phyloP scores from a whole-genome alignment of 495 filamentous ascomycete genomes.

The Penicillium mononematosum region DNA sequence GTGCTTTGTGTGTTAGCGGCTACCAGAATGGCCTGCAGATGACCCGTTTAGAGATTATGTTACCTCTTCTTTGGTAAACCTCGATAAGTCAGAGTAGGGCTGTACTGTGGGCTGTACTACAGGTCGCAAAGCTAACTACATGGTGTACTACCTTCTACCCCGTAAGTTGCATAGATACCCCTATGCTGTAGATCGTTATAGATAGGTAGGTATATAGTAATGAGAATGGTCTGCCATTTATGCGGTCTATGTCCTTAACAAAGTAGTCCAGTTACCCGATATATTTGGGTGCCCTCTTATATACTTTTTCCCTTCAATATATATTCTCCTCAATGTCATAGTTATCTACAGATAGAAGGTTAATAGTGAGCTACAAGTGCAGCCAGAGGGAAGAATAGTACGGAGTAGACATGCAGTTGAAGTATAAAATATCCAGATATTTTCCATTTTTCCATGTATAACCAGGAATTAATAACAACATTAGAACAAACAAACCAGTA shows the following conservation, averaged over 20 bases:
- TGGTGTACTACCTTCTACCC: background rate
- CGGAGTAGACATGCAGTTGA: background rate
- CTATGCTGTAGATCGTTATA: background rate
- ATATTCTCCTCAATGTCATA: background rate
- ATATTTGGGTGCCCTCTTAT: background rate
- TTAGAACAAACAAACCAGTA: background rate
- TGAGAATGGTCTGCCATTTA: background rate
- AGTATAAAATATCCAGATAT: background rate
- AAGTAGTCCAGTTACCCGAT: background rate
- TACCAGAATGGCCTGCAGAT: background rate
- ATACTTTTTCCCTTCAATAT: too few species aligned
- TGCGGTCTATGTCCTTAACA: background rate
- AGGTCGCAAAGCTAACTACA: background rate
- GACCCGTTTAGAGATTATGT: background rate
- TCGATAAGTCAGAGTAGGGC: background rate
- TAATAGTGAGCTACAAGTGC: background rate
- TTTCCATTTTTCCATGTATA: background rate
- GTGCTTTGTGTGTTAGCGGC: background rate
- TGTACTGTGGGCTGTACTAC: background rate
- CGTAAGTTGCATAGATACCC: background rate
- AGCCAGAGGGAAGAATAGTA: background rate
- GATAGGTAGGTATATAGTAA: background rate
- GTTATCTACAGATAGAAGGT: background rate
- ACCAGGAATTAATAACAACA: background rate
- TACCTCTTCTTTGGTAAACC: background rate